phyloP scores from a whole-genome alignment of 139 green algal genomes.

The Diplosphaera chodatii region DNA sequence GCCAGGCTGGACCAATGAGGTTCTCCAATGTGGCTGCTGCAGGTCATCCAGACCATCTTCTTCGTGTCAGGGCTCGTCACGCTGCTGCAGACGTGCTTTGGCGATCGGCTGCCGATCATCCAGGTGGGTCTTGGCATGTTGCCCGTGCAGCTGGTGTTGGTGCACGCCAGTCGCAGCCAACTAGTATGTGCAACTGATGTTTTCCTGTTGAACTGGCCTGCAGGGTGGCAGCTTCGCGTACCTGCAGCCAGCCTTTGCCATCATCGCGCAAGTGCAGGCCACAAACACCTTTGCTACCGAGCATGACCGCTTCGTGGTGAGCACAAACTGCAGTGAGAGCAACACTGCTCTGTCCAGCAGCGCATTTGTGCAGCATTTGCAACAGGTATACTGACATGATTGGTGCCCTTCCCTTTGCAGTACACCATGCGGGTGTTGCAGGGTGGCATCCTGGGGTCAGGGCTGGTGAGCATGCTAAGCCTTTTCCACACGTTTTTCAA shows the following conservation, averaged over 20 bases:
- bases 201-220: no score
- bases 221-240: conserved; percentile 55
- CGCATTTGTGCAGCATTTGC: no score
- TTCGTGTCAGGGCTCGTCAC: conserved; percentile 58
- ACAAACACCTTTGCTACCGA: conserved; percentile 22
- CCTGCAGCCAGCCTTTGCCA: conserved; percentile 47
- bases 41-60: conserved; percentile 46
- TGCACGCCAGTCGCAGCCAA: background rate
- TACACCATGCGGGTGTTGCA: conserved; percentile 55
- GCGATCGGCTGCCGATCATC: conserved; percentile 57
- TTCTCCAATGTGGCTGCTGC: background rate
- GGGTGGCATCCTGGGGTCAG: conserved; percentile 42
- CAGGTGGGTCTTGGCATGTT: conserved; percentile 17
- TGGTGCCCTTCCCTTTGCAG: conserved; percentile 19
- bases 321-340: no score
- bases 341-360: no score
- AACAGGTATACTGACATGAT: background rate
- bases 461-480: conserved; percentile 12
- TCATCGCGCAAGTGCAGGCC: conserved; percentile 24
- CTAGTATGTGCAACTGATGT: no score
- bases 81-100: conserved; percentile 54
- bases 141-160: background rate
- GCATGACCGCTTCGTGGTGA: conserved; percentile 50
- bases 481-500: no score
- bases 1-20: no score